These are phyloP conservation scores for Fusarium tanahbumbuense DNA, from an alignment of 2,329 filamentous ascomycete species.

Conservation along the genomic window DNA sequence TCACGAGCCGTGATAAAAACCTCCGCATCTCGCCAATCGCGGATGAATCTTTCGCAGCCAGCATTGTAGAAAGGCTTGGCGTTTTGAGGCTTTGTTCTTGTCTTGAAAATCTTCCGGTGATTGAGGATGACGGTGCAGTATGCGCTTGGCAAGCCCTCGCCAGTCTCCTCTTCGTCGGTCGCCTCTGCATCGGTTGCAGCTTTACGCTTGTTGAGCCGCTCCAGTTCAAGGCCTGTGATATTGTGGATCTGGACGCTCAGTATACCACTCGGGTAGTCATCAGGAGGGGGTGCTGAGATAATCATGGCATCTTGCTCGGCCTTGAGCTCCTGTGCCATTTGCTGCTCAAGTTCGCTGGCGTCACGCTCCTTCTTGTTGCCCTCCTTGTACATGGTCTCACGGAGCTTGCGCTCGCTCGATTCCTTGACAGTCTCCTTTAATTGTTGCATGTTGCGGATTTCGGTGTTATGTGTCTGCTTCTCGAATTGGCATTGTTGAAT, in stretches of 20 bases:
- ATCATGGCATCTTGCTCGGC: constrained; percentile 71
- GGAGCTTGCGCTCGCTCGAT: constrained; percentile 69
- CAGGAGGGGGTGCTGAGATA: constrained; percentile 72
- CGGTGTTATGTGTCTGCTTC: constrained; percentile 68
- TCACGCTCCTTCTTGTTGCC: constrained; percentile 64
- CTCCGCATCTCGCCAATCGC: constrained; percentile 75
- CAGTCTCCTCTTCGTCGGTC: constrained; percentile 68
- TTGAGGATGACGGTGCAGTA: constrained; percentile 82
- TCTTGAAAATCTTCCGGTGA: constrained; percentile 75
- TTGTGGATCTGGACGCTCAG: constrained; percentile 79
- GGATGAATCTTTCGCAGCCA: constrained; percentile 77
- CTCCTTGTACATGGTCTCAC: constrained; percentile 65
- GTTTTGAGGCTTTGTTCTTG: constrained; percentile 81
- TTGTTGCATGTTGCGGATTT: constrained; percentile 67
- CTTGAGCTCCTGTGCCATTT: constrained; percentile 74
- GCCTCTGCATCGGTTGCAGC: constrained; percentile 60
- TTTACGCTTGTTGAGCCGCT: constrained; percentile 67
- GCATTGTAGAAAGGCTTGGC: constrained; percentile 84
- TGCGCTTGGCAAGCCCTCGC: constrained; percentile 73
- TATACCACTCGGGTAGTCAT: constrained; percentile 72
- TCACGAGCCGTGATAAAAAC: constrained; percentile 76
- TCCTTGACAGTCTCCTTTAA: constrained; percentile 68
- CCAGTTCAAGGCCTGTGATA: constrained; percentile 74
- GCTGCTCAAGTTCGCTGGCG: constrained; percentile 72
- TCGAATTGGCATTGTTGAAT: constrained; percentile 72